Evolutionary conservation across 352 stramenopile genomes (phyloP), one percentile per base, ranked within the genome.

Genomic region (Phytophthora citricola): DNA sequence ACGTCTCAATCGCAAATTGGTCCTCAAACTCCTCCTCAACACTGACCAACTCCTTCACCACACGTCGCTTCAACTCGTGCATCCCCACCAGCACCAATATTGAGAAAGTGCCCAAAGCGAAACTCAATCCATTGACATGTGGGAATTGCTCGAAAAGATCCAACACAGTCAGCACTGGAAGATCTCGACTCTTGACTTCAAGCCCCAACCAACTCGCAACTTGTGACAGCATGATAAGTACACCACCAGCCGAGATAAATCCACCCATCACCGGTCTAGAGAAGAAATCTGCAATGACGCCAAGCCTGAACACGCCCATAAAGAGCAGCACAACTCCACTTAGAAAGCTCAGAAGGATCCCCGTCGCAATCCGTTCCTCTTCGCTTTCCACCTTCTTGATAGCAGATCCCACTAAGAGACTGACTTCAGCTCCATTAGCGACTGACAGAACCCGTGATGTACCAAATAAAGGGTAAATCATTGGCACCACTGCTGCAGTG

Each of bases 391-490:
- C 66, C 9, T 79, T 73, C 7, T 76, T 82, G 9, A 92, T 77
- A 38, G 87, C 79, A 7, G 85, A 82, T 1, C 81, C 81, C 3
- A 93, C 78, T 2, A 93, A 59, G 2, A 93, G 65, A 61, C 77
- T 87, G 8, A 82, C 83, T 63, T 93, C 85, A 0, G 85, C 69
- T 0, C 75, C 78, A 52, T 92, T 93, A 7, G 85, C 85, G 9
- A 93, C 81, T 0, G 83, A 91, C 0, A 90, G 61, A 1, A 79
- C 81, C 1, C 64, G 59, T 1, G 85, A 93, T 2, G 85, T 89
- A 5, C 85, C 85, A 44, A 93, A 91, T 39, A 91, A 49, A 4
- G 85, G 72, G 57, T 93, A 93, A 26, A 92, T 66, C n/a, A 93
- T 67, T 2, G 87, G 87, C 7, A 87, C 84, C 20, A 87, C 71